Evolutionary conservation across 169 alveolate species (phyloP), one percentile per base, ranked within the genome.

Genomic region (Eimeria maxima): DNA sequence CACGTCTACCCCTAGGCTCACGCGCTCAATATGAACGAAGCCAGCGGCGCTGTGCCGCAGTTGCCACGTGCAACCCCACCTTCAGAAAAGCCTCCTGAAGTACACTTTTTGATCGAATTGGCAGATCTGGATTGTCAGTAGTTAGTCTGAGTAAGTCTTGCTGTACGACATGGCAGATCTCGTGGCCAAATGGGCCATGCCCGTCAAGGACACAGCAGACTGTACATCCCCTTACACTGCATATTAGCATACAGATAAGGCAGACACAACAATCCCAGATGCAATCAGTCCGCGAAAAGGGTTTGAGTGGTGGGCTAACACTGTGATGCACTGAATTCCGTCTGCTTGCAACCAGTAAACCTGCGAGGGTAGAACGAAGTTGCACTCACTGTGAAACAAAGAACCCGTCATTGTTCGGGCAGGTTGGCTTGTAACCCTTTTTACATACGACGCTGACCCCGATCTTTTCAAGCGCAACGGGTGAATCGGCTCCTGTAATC

Each of bases 121-220:
- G 69, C 44, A 83, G 74, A 47, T 47, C 91, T 20, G 74, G 91
- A 14, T 83, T 53, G 91, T 29, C 73, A 20, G 71, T 29, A 69
- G 63, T 65, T 18, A 89, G 95, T 74, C 55, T 63, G 50, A 98
- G 98, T 95, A 98, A 67, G 90, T 96, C 97, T 67, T 97, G 97
- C 83, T 98, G 98, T 22, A 98, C 98, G 86, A 95, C 97, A 74
- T 97, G 95, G 44, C 98, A 97, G 27, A 98, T 98, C 95, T 98
- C 98, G 95, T 97, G 98, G 27, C 98, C 99, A 96, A 95, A 97
- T 11, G 98, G 98, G n/a, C 99, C 99, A 95, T 98, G 99, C n/a
- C 99, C 99, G 86, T 97, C 99, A 93, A 97, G 97, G 53, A 98
- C 98, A 50, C 93, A 86, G 71, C 91, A 83, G 53, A 83, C 91